These are phyloP conservation scores for Pythium coloratum DNA, from an alignment of 352 stramenopile genomes.

Conservation along the genomic window DNA sequence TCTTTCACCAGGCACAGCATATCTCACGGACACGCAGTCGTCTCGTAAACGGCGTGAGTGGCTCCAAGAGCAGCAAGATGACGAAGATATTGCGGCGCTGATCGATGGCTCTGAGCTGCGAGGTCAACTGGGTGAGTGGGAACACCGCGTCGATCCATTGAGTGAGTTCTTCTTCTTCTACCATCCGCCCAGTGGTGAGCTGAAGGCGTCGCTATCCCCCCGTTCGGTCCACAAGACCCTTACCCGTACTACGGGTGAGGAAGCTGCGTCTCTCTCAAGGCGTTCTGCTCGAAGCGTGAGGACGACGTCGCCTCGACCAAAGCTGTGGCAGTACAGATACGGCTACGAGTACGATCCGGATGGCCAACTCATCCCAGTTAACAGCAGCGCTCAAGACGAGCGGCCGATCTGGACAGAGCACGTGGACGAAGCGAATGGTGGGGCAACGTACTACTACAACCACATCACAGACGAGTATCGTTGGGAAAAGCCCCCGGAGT, in stretches of 20 bases:
- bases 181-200: slow-evolving; percentile 43
- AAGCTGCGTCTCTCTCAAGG: background rate
- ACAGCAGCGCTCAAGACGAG: slow-evolving; percentile 14
- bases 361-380: slow-evolving; percentile 35
- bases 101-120: slow-evolving; percentile 34
- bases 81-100: slow-evolving; percentile 34
- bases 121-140: slow-evolving; percentile 52
- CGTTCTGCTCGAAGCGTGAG: slow-evolving; percentile 33
- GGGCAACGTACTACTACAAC: slow-evolving; percentile 68
- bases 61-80: slow-evolving; percentile 49
- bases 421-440: slow-evolving; percentile 44
- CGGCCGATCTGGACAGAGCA: slow-evolving; percentile 71
- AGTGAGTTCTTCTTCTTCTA: slow-evolving; percentile 75
- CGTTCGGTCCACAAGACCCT: slow-evolving; percentile 41
- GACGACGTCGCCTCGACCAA: slow-evolving; percentile 31
- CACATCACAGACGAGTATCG: slow-evolving; percentile 73
- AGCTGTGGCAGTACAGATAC: slow-evolving; percentile 79
- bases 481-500: slow-evolving; percentile 72
- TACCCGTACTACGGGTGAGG: background rate
- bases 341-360: slow-evolving; percentile 59
- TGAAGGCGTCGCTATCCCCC: slow-evolving; percentile 61
- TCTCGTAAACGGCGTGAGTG: slow-evolving; percentile 43
- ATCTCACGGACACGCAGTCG: slow-evolving; percentile 45
- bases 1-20: slow-evolving; percentile 22
- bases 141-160: slow-evolving; percentile 59